These are phyloP conservation scores for Polyporus arcularius DNA, from an alignment of 768 basidiomycete species.

Conservation along the genomic window DNA sequence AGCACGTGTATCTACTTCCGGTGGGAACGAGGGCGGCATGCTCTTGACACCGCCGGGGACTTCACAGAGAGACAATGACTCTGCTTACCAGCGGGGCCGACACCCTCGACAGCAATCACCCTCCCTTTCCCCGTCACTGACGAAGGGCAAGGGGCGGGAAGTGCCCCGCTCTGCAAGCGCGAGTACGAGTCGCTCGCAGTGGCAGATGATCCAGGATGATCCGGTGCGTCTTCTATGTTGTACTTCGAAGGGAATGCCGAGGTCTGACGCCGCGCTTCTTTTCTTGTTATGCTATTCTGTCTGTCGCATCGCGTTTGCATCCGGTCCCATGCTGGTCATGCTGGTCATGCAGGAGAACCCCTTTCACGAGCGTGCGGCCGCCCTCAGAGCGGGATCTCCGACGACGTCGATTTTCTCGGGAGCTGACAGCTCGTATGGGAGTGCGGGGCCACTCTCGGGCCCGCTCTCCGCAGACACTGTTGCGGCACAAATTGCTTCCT, in stretches of 20 bases:
- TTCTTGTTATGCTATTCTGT: slow-evolving; percentile 2
- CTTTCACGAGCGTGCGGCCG: slow-evolving; percentile 10
- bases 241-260: background rate
- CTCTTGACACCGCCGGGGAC: slow-evolving; percentile 22
- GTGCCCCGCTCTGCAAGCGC: background rate
- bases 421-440: background rate
- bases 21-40: slow-evolving; percentile 16
- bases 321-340: background rate
- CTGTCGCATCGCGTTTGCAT: background rate
- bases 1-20: slow-evolving; percentile 5
- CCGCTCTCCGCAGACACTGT: slow-evolving; percentile 30
- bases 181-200: background rate
- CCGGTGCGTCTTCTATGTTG: slow-evolving; percentile 17
- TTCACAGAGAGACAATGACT: slow-evolving; percentile 9
- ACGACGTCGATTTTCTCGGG: slow-evolving; percentile 5
- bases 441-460: background rate
- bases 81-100: slow-evolving; percentile 6
- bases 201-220: slow-evolving; percentile 19
- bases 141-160: slow-evolving; percentile 12
- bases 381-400: slow-evolving; percentile 1
- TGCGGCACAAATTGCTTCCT: slow-evolving; percentile 18
- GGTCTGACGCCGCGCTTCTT: slow-evolving; percentile 11
- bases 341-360: slow-evolving; percentile 18
- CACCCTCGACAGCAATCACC: slow-evolving; percentile 1
- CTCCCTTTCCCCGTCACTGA: slow-evolving; percentile 7